Evolutionary conservation across 106 monocot genomes (phyloP).

Genomic region (Iris macrosiphon): DNA sequence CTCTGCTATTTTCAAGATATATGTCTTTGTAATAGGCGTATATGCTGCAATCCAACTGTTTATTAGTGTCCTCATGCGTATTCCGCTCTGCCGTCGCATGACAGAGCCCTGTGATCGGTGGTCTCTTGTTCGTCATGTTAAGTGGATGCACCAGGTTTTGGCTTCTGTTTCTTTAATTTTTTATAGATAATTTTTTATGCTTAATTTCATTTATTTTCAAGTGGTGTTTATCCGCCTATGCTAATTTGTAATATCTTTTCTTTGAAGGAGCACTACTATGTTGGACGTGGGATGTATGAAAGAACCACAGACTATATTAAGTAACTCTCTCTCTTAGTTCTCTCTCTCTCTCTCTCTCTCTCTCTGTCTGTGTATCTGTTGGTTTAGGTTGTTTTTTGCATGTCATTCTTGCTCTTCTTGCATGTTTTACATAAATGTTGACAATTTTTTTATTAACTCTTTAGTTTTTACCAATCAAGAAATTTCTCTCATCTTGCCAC

Average conservation of each 20-base stretch:
- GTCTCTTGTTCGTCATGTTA: slow-evolving; percentile 62
- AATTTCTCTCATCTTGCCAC: too few relatives aligned
- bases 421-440: too few relatives aligned
- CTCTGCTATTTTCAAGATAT: slow-evolving; percentile 77
- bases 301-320: slow-evolving; percentile 71
- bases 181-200: too few relatives aligned
- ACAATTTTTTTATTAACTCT: too few relatives aligned
- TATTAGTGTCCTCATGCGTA: slow-evolving; percentile 50
- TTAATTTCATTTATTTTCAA: not conserved
- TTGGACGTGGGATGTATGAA: slow-evolving; percentile 95
- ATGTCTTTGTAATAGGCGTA: slow-evolving; percentile 64
- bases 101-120: slow-evolving; percentile 63
- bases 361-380: not conserved
- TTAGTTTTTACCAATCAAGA: too few relatives aligned
- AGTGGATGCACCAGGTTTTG: slow-evolving; percentile 92
- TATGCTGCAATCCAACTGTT: slow-evolving; percentile 67
- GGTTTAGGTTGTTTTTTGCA: too few relatives aligned
- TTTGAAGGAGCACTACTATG: slow-evolving; percentile 82
- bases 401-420: too few relatives aligned
- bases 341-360: not conserved
- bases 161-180: not conserved
- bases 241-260: slow-evolving; percentile 1
- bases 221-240: not conserved
- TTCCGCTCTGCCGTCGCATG: slow-evolving; percentile 61
- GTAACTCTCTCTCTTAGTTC: slow-evolving; percentile 24